Conservation (phyloP, 192 early-diverging fungal genomes). For the Chytriomyces confervae region DNA sequence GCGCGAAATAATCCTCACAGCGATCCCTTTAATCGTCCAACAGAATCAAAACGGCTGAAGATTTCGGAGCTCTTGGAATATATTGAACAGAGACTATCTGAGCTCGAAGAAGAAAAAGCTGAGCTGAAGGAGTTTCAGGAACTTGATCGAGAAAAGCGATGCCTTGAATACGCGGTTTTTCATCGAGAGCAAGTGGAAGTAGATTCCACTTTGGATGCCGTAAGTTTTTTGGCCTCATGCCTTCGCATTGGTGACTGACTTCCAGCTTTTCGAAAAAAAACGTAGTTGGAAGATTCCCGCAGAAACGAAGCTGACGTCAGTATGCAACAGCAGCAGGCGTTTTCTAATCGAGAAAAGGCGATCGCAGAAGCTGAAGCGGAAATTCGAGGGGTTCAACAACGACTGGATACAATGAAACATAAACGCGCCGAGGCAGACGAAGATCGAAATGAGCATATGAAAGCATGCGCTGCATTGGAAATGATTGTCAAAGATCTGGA, state of each 20-base stretch:
- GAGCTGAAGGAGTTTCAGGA: constrained; percentile 89
- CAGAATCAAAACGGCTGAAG: constrained; percentile 80
- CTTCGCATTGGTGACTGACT: constrained; percentile 6
- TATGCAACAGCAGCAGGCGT: constrained; percentile 60
- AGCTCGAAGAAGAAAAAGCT: constrained; percentile 93
- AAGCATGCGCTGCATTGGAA: constrained; percentile 78
- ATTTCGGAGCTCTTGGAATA: constrained; percentile 87
- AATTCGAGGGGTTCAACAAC: constrained; percentile 65
- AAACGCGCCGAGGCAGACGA: constrained; percentile 75
- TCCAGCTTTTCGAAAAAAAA: constrained; percentile 33
- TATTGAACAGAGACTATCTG: constrained; percentile 86
- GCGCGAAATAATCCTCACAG: neutral
- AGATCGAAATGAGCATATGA: constrained; percentile 79
- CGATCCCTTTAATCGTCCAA: too few species aligned
- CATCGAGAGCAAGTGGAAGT: constrained; percentile 85
- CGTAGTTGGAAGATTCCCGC: constrained; percentile 46
- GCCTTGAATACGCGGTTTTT: constrained; percentile 93
- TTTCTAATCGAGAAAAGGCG: constrained; percentile 35
- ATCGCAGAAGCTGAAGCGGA: constrained; percentile 47
- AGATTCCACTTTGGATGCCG: constrained; percentile 76
- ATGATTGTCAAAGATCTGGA: constrained; percentile 82
- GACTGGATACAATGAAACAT: constrained; percentile 66
- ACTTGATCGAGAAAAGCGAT: constrained; percentile 82
- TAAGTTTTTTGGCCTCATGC: constrained; percentile 29
- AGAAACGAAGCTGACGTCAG: constrained; percentile 61